These are phyloP conservation scores for Alnus glutinosa DNA, from an alignment of 306 rosid genomes.

Conservation along the genomic window DNA sequence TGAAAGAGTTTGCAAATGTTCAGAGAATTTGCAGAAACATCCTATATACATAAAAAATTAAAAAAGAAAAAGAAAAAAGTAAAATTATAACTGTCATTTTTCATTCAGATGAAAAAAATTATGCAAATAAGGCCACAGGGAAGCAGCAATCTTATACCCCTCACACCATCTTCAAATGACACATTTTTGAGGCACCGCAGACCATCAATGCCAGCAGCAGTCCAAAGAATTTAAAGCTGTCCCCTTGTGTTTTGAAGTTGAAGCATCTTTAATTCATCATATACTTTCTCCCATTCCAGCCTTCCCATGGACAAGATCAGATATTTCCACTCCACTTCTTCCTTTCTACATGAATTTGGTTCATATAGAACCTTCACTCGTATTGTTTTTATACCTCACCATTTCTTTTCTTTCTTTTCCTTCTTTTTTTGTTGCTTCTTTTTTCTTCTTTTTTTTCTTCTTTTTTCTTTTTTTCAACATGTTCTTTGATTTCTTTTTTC, in stretches of 20 bases:
- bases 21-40: background rate
- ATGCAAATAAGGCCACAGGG: conserved; percentile 42
- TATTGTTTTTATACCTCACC: background rate
- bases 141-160: conserved; percentile 56
- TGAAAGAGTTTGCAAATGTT: background rate
- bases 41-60: background rate
- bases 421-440: conserved; percentile 4
- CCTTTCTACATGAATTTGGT: background rate
- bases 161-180: conserved; percentile 43
- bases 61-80: background rate
- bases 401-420: conserved; percentile 10
- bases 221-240: conserved; percentile 39
- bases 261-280: conserved; percentile 50
- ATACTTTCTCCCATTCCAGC: conserved; percentile 46
- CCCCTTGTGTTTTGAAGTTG: conserved; percentile 52
- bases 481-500: conserved; percentile 19
- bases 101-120: conserved; percentile 36
- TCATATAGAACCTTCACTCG: background rate
- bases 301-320: conserved; percentile 31
- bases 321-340: conserved; percentile 21
- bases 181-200: conserved; percentile 48
- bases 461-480: conserved; percentile 11
- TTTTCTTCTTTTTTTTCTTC: conserved; percentile 12
- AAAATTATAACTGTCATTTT: conserved; percentile 18
- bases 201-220: conserved; percentile 63